These are phyloP conservation scores for Penicillium sp. DNA, from an alignment of 2,329 filamentous ascomycete genomes.

Conservation along the genomic window DNA sequence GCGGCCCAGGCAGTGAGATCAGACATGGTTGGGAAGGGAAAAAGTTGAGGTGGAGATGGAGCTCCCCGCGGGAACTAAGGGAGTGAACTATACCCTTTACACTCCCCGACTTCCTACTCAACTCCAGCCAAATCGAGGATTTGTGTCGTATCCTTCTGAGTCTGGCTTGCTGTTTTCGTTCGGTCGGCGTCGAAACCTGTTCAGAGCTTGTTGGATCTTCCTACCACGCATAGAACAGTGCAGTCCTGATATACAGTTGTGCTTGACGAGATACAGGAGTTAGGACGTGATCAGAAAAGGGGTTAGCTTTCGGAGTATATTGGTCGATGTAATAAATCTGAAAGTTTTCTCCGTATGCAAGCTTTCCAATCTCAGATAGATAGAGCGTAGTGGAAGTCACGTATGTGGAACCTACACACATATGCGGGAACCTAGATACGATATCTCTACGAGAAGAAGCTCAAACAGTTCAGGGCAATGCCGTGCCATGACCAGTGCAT, in stretches of 20 bases:
- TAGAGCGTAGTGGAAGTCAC: no score
- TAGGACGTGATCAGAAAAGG: constrained; percentile 13
- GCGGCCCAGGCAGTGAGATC: constrained; percentile 53
- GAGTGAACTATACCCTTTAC: background rate
- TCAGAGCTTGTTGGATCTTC: constrained; percentile 15
- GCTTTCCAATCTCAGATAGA: no score
- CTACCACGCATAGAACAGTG: constrained; percentile 10
- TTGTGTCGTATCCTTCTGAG: background rate
- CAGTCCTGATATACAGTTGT: constrained; percentile 18
- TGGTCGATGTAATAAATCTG: constrained; percentile 1
- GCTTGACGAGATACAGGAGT: constrained; percentile 12
- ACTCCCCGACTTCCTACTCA: constrained; percentile 1
- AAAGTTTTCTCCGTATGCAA: no score
- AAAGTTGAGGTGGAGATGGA: background rate
- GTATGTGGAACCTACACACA: no score
- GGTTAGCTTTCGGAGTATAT: constrained; percentile 14
- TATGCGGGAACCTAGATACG: no score
- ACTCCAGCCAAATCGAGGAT: no score
- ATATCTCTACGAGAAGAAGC: constrained; percentile 28
- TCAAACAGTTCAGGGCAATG: background rate
- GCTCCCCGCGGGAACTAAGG: background rate
- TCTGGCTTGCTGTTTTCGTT: constrained; percentile 17
- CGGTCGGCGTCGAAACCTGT: constrained; percentile 13
- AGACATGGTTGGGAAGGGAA: constrained; percentile 4
- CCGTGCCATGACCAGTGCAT: constrained; percentile 11